Percentiles rank a stretch among this genome's conserved stretches.
Conservation (phyloP, 768 basidiomycete genomes). For the Leccinellum albellum region DNA sequence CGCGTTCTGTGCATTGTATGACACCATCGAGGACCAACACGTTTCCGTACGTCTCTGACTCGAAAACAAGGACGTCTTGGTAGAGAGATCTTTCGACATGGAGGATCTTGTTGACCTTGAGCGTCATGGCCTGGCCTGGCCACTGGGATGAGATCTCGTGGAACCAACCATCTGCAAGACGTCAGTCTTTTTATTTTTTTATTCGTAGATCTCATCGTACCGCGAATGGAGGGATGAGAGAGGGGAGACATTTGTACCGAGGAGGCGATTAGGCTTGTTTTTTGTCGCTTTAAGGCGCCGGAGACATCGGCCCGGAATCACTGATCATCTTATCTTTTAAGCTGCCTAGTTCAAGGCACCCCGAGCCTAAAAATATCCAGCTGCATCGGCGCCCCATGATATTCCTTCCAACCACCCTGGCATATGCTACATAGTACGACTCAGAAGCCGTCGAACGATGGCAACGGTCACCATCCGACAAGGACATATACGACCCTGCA, state of each 20-base stretch:
- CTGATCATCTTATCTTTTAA: constrained; percentile 5
- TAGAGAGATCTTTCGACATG: constrained; percentile 91
- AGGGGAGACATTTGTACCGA: constrained; percentile 47
- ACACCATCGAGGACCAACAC: constrained; percentile 93
- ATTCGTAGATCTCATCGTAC: constrained; percentile 22
- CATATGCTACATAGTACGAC: not conserved
- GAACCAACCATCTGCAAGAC: constrained; percentile 83
- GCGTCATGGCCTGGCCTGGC: constrained; percentile 96
- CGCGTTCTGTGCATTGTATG: constrained; percentile 95
- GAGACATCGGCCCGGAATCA: not conserved
- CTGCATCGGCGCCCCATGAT: not conserved
- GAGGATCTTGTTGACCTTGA: constrained; percentile 93
- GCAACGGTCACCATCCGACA: not conserved
- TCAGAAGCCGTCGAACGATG: not conserved
- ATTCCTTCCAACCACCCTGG: not conserved
- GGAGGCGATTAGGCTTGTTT: not conserved
- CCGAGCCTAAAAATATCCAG: not conserved
- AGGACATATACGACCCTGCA: not conserved
- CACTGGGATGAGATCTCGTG: constrained; percentile 92
- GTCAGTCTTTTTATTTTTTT: constrained; percentile 4
- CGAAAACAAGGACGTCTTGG: constrained; percentile 97
- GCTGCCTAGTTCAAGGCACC: not conserved
- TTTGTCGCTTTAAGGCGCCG: no score
- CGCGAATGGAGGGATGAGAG: constrained; percentile 54
- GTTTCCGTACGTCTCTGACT: constrained; percentile 95